Percentiles rank a stretch among this genome's conserved stretches.
phyloP scores from a whole-genome alignment of 2,329 filamentous ascomycete genomes.

The Graphilbum ipis-grandicollis region DNA sequence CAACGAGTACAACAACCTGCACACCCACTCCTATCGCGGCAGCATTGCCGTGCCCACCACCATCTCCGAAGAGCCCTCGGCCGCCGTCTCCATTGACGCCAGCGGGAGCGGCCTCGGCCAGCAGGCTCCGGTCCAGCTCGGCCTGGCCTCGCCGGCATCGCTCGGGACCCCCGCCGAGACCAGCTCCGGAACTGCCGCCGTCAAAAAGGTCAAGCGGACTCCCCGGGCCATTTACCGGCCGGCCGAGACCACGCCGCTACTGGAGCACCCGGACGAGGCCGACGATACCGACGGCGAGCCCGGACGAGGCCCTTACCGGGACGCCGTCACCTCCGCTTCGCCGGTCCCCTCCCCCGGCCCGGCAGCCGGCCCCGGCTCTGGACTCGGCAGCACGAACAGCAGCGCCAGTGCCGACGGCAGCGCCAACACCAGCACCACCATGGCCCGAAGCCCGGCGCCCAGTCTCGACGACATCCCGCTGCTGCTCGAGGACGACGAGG shows the following conservation, averaged over 20 bases:
- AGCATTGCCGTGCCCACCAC: constrained; percentile 49
- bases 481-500: constrained; percentile 45
- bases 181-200: constrained; percentile 1
- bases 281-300: constrained; percentile 19
- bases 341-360: too few species aligned
- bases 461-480: constrained; percentile 42
- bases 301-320: too few species aligned
- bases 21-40: constrained; percentile 33
- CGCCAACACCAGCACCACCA: too few species aligned
- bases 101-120: too few species aligned
- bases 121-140: too few species aligned
- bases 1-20: constrained; percentile 65
- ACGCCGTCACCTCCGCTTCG: too few species aligned
- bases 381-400: neutral
- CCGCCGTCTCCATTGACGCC: neutral
- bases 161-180: neutral
- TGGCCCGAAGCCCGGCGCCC: constrained; percentile 17
- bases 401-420: neutral
- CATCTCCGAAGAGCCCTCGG: constrained; percentile 47
- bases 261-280: constrained; percentile 25
- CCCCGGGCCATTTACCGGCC: constrained; percentile 73
- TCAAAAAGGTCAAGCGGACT: constrained; percentile 53
- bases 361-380: too few species aligned
- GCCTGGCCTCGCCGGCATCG: neutral
- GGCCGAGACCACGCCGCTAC: constrained; percentile 50